Base-by-base conservation (phyloP, 2,329 filamentous ascomycete genomes). In the Furcasterigmium sp. region DNA sequence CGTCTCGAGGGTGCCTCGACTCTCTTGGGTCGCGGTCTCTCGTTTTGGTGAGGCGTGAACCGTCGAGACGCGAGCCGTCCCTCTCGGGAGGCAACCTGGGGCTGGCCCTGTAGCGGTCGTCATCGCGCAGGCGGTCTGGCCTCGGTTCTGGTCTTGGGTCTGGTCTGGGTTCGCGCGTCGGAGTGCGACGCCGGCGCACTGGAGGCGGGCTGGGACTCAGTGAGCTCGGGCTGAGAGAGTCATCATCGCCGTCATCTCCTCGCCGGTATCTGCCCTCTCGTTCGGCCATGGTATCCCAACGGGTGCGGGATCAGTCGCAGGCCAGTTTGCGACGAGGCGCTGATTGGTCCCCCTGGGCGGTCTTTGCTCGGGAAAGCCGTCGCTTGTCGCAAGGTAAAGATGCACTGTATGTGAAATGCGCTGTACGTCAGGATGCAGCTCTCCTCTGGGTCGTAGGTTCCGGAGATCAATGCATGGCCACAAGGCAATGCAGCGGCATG, bases 1-100 rank as follows among this genome's bases (percentile, higher is more conserved):
- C 44, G n/a, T 51, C 45, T 37, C 50, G 44, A 14, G 48, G 29
- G 41, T 50, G 49, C 39, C 55, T 47, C 44, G 52, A 50, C 29
- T 54, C 51, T 26, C 52, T 44, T 40, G 23, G 35, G 10, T 49
- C 30, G 17, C 48, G 23, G 20, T 50, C 51, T 8, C 41, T 40
- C 7, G 7, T 7, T 11, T 26, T 26, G 7, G 23, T 7, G 23
- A 26, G 23, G 23, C 44, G 15, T 7, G 44, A 30, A 26, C 43
- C 43, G n/a, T 15, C 17, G 14, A 32, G 29, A n/a, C 29, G 29
- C 7, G 29, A 32, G 29, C 14, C 7, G 8, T 35, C 32, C 32
- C n/a, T 35, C 32, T 32, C 29, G 13, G 29, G 29, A 32, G 29
- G 29, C 29, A 35, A 15, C 32, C 32, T 35, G 32, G 32, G 32